A percentile compares a stretch with the other conserved stretches of the same genome.
Evolutionary conservation across 2,329 filamentous ascomycete genomes (phyloP).

Genomic region (Macrophomina tecta): DNA sequence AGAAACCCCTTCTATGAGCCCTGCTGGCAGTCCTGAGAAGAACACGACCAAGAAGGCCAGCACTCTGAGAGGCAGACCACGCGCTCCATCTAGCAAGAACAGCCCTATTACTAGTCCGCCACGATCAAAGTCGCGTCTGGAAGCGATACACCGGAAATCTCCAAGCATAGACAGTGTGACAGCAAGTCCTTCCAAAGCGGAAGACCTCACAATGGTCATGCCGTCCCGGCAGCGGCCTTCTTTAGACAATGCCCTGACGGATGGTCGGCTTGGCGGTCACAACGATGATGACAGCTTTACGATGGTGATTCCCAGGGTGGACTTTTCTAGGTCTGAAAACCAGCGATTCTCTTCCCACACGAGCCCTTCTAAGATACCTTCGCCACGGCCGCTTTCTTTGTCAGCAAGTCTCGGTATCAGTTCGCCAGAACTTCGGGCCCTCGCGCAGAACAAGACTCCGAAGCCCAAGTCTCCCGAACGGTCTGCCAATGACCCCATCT

Average conservation of each 20-base stretch:
- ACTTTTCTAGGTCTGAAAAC: constrained; percentile 30
- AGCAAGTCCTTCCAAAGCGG: constrained; percentile 47
- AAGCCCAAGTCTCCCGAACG: constrained; percentile 26
- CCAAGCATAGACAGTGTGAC: constrained; percentile 41
- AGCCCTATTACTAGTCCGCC: constrained; percentile 44
- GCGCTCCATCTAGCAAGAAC: constrained; percentile 36
- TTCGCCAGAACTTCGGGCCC: constrained; percentile 14
- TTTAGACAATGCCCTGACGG: constrained; percentile 47
- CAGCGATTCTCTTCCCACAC: constrained; percentile 26
- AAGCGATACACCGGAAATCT: constrained; percentile 40
- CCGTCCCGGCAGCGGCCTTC: constrained; percentile 47
- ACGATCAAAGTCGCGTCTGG: constrained; percentile 44
- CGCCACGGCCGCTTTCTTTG: constrained; percentile 7
- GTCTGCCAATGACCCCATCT: constrained; percentile 5
- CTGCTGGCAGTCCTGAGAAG: constrained; percentile 50
- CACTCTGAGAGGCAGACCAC: constrained; percentile 40
- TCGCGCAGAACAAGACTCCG: constrained; percentile 40
- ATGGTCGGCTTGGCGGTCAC: constrained; percentile 43
- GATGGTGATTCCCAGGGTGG: constrained; percentile 55
- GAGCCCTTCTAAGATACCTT: constrained; percentile 36
- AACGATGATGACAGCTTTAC: constrained; percentile 57
- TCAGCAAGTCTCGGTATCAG: constrained; percentile 14
- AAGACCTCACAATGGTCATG: constrained; percentile 54
- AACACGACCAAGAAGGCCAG: constrained; percentile 44
- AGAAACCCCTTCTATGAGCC: constrained; percentile 56